These are phyloP conservation scores for Aspergillus nidulans DNA, from an alignment of 495 filamentous ascomycete genomes.

Conservation along the genomic window DNA sequence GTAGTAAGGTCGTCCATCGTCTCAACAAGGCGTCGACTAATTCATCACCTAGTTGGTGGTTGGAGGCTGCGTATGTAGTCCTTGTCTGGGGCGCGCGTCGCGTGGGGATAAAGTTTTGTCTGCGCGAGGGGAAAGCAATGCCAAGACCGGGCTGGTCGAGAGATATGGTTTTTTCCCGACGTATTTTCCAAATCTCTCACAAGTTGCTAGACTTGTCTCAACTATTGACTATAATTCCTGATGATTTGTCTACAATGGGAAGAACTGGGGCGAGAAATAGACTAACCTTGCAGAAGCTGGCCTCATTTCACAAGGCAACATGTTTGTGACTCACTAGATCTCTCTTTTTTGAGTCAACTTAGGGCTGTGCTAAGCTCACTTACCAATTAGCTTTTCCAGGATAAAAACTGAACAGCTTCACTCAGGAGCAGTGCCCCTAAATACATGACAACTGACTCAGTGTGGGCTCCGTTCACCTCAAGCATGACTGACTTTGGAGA, in stretches of 20 bases:
- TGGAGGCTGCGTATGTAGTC: background rate
- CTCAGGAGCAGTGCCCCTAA: background rate
- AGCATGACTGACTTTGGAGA: background rate
- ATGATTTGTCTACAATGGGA: background rate
- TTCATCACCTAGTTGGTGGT: constrained; percentile 3
- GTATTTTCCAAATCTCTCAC: background rate
- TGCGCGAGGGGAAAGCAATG: constrained; percentile 9
- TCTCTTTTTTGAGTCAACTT: background rate
- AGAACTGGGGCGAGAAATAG: background rate
- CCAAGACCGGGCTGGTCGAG: background rate
- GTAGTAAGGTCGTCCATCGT: constrained; percentile 49
- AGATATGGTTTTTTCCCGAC: background rate
- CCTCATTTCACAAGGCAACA: background rate
- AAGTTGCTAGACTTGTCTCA: background rate
- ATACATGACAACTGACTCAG: background rate
- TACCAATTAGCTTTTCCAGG: background rate
- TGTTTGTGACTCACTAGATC: background rate
- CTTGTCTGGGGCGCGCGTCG: constrained; percentile 17
- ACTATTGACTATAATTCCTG: too few relatives aligned
- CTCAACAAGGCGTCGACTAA: background rate
- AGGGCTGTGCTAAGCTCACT: background rate
- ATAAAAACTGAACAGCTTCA: background rate
- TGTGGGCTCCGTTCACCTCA: background rate
- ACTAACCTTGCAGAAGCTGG: background rate
- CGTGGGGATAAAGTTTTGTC: constrained; percentile 10